phyloP scores from a whole-genome alignment of 768 basidiomycete species.

The Hygrophorus pudorinus region DNA sequence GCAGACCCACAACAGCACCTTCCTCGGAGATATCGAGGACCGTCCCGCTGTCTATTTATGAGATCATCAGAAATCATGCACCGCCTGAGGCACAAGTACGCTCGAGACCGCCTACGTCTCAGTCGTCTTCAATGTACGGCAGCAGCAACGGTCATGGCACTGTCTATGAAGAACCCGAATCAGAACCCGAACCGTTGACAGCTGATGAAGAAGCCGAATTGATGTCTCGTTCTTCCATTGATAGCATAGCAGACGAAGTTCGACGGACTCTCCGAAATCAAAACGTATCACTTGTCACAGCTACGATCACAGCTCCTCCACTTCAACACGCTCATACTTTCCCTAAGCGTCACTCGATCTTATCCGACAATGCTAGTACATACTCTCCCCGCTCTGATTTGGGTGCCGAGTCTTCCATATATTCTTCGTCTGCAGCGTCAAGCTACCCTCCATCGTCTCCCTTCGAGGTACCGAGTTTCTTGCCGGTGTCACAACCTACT shows the following conservation, averaged over 20 bases:
- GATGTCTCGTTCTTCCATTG: slow-evolving; percentile 74
- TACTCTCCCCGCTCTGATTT: slow-evolving; percentile 48
- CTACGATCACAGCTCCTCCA: slow-evolving; percentile 8
- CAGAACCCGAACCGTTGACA: slow-evolving; percentile 38
- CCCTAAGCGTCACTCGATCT: slow-evolving; percentile 38
- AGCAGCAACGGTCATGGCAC: slow-evolving; percentile 37
- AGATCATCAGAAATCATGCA: slow-evolving; percentile 76
- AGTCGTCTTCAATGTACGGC: slow-evolving; percentile 34
- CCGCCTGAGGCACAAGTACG: slow-evolving; percentile 46
- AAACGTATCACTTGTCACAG: slow-evolving; percentile 20
- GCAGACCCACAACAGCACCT: slow-evolving; percentile 13
- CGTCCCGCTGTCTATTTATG: slow-evolving; percentile 73
- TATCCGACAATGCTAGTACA: slow-evolving; percentile 49
- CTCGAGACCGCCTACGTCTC: slow-evolving; percentile 32
- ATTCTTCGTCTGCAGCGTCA: slow-evolving; percentile 41
- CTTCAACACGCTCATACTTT: slow-evolving; percentile 29
- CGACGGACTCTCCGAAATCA: slow-evolving; percentile 59
- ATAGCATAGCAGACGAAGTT: slow-evolving; percentile 81
- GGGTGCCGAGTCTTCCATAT: slow-evolving; percentile 36
- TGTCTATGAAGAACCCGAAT: slow-evolving; percentile 44
- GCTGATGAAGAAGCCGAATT: slow-evolving; percentile 54
- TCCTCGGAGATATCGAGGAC: slow-evolving; percentile 30
- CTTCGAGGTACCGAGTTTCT: slow-evolving; percentile 27
- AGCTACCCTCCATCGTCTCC: slow-evolving; percentile 37
- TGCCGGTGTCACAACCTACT: slow-evolving; percentile 31